A percentile compares a stretch with the other conserved stretches of the same genome.
Conservation (phyloP, 176 grass and related monocot genomes). For the Typha latifolia region DNA sequence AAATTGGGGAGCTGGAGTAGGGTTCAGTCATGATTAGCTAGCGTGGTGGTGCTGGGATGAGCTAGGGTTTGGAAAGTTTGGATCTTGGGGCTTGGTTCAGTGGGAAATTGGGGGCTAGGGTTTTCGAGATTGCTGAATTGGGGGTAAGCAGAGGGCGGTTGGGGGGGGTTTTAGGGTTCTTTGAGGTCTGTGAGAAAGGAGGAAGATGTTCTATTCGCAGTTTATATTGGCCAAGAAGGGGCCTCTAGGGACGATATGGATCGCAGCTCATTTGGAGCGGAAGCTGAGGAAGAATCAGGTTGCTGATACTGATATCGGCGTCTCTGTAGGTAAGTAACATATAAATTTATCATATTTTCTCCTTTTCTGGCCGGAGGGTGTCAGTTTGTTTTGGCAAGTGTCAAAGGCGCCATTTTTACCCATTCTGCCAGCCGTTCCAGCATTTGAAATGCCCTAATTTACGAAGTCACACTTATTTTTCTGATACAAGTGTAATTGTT, state of each 20-base stretch:
- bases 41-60: slow-evolving; percentile 8
- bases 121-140: slow-evolving; percentile 1
- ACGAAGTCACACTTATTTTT: no score
- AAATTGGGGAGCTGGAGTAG: slow-evolving; percentile 4
- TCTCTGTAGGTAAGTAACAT: slow-evolving; percentile 81
- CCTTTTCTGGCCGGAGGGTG: not conserved
- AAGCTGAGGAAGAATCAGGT: slow-evolving; percentile 98
- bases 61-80: slow-evolving; percentile 10
- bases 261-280: slow-evolving; percentile 94
- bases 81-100: slow-evolving; percentile 16
- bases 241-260: slow-evolving; percentile 98
- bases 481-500: no score
- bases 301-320: slow-evolving; percentile 93
- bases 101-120: not conserved
- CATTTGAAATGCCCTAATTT: no score
- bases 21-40: not conserved
- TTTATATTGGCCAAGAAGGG: slow-evolving; percentile 99
- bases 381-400: not conserved
- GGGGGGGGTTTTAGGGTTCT: slow-evolving; percentile 26
- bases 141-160: slow-evolving; percentile 8
- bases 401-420: not conserved
- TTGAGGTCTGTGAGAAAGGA: slow-evolving; percentile 18
- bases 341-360: not conserved
- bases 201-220: slow-evolving; percentile 99
- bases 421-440: not conserved